Percentiles rank a stretch among this genome's conserved stretches.
Evolutionary conservation across 2,329 filamentous ascomycete genomes (phyloP).

Genomic region (Aureobasidium sp.): DNA sequence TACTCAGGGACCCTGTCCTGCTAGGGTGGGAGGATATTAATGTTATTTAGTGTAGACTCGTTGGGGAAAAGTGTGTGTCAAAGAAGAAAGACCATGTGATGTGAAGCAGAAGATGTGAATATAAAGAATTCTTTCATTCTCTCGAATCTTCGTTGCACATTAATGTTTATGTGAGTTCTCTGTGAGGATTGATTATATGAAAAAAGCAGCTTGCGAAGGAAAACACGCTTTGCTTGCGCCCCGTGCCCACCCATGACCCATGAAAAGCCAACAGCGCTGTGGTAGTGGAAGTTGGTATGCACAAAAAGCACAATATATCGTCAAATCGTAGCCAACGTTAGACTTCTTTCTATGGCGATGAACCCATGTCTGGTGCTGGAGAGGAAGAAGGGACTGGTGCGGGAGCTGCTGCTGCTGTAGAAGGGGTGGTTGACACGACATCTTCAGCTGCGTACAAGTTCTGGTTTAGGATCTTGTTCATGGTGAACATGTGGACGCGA

Average conservation of each 20-base stretch:
- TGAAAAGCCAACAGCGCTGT: neutral
- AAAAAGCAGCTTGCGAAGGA: neutral
- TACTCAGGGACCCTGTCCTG: no score
- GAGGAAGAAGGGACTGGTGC: neutral
- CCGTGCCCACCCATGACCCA: neutral
- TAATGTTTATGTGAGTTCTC: neutral
- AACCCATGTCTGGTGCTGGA: neutral
- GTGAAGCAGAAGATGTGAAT: no score
- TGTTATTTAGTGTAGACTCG: no score
- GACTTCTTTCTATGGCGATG: neutral
- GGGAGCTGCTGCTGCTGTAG: neutral
- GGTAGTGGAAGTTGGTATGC: neutral
- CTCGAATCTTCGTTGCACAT: neutral
- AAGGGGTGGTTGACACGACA: neutral
- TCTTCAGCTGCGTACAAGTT: constrained; percentile 85
- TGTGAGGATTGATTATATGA: neutral
- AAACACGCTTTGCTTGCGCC: neutral
- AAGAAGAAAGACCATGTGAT: no score
- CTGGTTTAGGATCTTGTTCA: constrained; percentile 92
- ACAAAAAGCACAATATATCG: neutral
- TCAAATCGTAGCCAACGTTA: neutral
- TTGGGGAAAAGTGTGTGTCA: no score
- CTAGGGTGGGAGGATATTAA: no score
- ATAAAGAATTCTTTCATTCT: neutral
- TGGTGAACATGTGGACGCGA: constrained; percentile 96